Conservation (phyloP, 306 rosid species). For the Benincasa hispida region DNA sequence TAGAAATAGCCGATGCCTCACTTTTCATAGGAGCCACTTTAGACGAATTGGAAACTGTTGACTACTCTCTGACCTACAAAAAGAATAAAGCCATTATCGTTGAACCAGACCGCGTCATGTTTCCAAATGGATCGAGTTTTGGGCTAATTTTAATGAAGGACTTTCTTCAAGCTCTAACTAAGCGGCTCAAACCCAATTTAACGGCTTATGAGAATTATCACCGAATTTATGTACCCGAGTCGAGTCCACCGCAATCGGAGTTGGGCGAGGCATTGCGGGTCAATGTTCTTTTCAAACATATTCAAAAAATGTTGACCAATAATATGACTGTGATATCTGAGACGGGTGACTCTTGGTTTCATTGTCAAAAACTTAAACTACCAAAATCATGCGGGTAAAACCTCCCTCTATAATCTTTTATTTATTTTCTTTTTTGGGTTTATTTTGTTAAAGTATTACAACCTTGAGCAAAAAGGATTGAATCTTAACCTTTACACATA, state of each 20-base stretch:
- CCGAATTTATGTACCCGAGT: constrained; percentile 65
- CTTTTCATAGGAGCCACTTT: constrained; percentile 51
- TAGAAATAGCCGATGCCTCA: constrained; percentile 57
- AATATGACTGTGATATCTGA: constrained; percentile 72
- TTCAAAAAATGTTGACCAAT: constrained; percentile 58
- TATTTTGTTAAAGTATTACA: too few species aligned
- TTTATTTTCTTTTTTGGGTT: too few species aligned
- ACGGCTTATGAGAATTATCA: constrained; percentile 62
- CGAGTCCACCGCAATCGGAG: constrained; percentile 28
- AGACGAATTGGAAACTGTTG: constrained; percentile 44
- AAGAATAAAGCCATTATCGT: constrained; percentile 44
- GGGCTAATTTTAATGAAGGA: constrained; percentile 54
- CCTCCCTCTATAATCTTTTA: too few species aligned
- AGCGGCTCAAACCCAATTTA: constrained; percentile 31
- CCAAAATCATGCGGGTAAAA: constrained; percentile 59
- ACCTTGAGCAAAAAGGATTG: too few species aligned
- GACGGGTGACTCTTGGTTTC: constrained; percentile 88
- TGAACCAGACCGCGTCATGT: constrained; percentile 40
- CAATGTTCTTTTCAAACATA: constrained; percentile 58
- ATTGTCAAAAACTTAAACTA: constrained; percentile 78
- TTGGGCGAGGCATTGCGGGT: constrained; percentile 65
- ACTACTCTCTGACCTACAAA: constrained; percentile 47
- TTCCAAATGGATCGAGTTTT: constrained; percentile 38
- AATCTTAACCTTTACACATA: too few species aligned
- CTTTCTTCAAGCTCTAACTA: constrained; percentile 27